Evolutionary conservation across 1,139 yeast species (phyloP).

Genomic region (Debaryomycetaceae sp.): DNA sequence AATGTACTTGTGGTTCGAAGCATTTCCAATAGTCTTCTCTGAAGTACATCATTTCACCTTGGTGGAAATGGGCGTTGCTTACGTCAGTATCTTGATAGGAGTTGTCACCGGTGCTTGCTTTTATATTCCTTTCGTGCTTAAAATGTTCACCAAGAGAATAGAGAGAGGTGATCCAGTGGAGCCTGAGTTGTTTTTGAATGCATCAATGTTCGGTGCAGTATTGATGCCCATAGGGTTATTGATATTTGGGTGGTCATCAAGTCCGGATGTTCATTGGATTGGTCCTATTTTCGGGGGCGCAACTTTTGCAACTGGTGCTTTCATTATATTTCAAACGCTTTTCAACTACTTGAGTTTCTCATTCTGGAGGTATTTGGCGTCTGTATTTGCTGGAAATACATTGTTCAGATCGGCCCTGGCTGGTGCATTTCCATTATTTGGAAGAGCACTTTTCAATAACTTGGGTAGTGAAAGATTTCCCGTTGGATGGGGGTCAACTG

Average conservation of each 20-base stretch:
- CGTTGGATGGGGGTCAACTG: slow-evolving; percentile 54
- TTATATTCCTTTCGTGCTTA: slow-evolving; percentile 21
- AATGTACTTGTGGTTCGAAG: slow-evolving; percentile 58
- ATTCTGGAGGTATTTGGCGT: slow-evolving; percentile 45
- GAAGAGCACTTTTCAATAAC: slow-evolving; percentile 46
- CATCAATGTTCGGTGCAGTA: slow-evolving; percentile 41
- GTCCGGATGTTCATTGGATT: slow-evolving; percentile 39
- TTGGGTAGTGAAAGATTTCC: slow-evolving; percentile 44
- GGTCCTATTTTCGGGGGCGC: slow-evolving; percentile 41
- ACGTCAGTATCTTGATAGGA: slow-evolving; percentile 44
- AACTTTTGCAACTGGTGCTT: slow-evolving; percentile 33
- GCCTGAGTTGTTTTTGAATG: slow-evolving; percentile 43
- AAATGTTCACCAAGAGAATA: slow-evolving; percentile 23
- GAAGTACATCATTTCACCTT: slow-evolving; percentile 46
- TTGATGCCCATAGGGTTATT: slow-evolving; percentile 44
- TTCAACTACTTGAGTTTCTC: slow-evolving; percentile 30
- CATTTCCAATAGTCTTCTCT: slow-evolving; percentile 53
- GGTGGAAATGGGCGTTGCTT: slow-evolving; percentile 48
- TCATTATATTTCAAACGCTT: slow-evolving; percentile 39
- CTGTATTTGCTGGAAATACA: slow-evolving; percentile 57
- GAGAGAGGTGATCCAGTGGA: slow-evolving; percentile 16
- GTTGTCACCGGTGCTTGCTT: slow-evolving; percentile 22
- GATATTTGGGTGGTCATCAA: slow-evolving; percentile 50
- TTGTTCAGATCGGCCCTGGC: slow-evolving; percentile 52
- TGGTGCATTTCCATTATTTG: slow-evolving; percentile 62